Percentiles rank a stretch among this genome's conserved stretches.
phyloP scores from a whole-genome alignment of 345 rosid genomes.

The Camelina laxa region DNA sequence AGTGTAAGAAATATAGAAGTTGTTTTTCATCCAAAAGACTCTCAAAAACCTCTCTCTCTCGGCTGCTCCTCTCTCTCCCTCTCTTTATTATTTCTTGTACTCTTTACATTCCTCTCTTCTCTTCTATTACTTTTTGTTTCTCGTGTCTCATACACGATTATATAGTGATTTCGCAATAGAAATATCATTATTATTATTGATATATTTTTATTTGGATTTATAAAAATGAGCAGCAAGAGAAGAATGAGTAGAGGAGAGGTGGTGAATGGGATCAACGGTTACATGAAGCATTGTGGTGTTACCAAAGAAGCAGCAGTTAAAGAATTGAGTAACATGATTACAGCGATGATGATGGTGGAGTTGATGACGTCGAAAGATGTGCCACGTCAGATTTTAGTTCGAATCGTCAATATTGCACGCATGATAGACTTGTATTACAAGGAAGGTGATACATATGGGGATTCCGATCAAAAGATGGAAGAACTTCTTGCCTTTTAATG shows the following conservation, averaged over 20 bases:
- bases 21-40: no score
- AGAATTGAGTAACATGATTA: conserved; percentile 1
- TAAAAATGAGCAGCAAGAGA: neutral
- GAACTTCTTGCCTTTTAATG: neutral
- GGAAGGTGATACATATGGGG: conserved; percentile 18
- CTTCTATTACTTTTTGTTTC: no score
- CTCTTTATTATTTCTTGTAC: no score
- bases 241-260: neutral
- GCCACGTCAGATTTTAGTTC: conserved; percentile 1
- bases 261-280: neutral
- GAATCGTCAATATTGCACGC: neutral
- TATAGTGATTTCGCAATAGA: no score
- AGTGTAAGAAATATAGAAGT: no score
- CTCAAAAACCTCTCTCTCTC: no score
- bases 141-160: no score
- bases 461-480: conserved; percentile 1
- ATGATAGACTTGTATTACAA: neutral
- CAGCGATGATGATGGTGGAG: neutral
- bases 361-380: neutral
- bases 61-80: no score
- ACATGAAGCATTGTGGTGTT: conserved; percentile 11
- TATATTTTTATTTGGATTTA: no score
- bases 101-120: no score
- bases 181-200: no score
- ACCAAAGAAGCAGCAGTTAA: neutral